Percentiles rank a stretch among this genome's conserved stretches.
These are phyloP conservation scores for Cotoneaster glaucophyllus DNA, from an alignment of 306 rosid genomes.

Conservation along the genomic window DNA sequence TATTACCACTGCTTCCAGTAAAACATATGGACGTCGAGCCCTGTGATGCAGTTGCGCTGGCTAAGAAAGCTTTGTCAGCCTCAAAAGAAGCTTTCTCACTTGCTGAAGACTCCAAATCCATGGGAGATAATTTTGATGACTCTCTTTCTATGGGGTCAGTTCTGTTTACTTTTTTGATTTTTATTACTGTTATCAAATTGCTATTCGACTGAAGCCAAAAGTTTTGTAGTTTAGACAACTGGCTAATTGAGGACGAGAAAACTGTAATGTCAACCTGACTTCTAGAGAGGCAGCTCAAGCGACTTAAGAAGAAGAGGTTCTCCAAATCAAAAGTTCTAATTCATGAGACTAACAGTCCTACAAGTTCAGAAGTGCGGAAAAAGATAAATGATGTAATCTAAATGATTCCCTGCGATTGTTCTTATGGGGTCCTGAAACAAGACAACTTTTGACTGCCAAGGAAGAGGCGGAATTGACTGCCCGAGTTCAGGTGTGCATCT, in stretches of 20 bases:
- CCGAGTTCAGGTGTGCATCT: conserved; percentile 57
- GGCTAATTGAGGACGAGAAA: conserved; percentile 34
- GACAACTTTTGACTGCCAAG: conserved; percentile 60
- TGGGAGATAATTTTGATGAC: conserved; percentile 31
- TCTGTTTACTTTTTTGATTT: conserved; percentile 15
- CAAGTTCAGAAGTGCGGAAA: conserved; percentile 37
- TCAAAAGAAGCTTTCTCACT: conserved; percentile 62
- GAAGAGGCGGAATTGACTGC: conserved; percentile 66
- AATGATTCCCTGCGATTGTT: conserved; percentile 67
- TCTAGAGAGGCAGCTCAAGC: conserved; percentile 59
- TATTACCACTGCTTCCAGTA: conserved; percentile 13
- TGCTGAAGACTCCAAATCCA: conserved; percentile 36
- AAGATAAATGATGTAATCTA: conserved; percentile 41
- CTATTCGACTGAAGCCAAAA: conserved; percentile 21
- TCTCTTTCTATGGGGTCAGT: conserved; percentile 51
- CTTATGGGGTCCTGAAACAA: conserved; percentile 75
- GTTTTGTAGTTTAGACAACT: conserved; percentile 24
- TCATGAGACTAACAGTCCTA: conserved; percentile 32
- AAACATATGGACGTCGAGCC: conserved; percentile 29
- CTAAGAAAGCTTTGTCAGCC: conserved; percentile 68
- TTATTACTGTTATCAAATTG: conserved; percentile 4
- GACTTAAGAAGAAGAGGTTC: conserved; percentile 51
- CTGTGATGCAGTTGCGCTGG: conserved; percentile 43
- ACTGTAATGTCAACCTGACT: conserved; percentile 59
- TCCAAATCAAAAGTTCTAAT: conserved; percentile 30